Evolutionary conservation across 805 yeast genomes (phyloP).

Genomic region (Jamesozyma piceae): DNA sequence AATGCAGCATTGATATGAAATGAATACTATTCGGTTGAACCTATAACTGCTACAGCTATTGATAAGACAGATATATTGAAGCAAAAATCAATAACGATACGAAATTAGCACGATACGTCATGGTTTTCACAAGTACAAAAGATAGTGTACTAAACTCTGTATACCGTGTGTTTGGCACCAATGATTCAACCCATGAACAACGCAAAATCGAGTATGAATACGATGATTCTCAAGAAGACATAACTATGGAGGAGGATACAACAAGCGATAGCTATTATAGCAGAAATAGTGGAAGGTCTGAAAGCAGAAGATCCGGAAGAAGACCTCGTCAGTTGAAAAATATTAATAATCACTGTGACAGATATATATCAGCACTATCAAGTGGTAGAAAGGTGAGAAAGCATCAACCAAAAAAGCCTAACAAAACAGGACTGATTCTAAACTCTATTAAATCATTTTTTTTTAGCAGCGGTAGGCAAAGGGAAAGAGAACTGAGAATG

Average conservation of each 20-base stretch:
- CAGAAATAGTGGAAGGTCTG: neutral
- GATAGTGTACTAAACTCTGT: neutral
- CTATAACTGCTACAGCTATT: too few species aligned
- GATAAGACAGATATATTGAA: too few species aligned
- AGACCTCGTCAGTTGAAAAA: neutral
- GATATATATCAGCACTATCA: neutral
- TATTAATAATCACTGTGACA: neutral
- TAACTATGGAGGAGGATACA: neutral
- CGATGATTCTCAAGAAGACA: neutral
- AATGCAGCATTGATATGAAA: too few species aligned
- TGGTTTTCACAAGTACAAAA: neutral
- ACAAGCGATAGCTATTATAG: neutral
- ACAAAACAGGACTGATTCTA: neutral
- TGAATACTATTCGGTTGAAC: too few species aligned
- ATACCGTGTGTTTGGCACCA: neutral
- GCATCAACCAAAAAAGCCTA: neutral
- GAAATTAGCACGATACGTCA: too few species aligned
- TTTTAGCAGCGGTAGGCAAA: neutral
- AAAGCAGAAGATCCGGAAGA: neutral
- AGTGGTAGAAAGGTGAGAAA: neutral
- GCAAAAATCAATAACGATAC: too few species aligned
- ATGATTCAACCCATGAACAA: neutral
- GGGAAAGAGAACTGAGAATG: neutral
- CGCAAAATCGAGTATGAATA: neutral
- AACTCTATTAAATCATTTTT: conserved; percentile 1